A percentile compares a stretch with the other conserved stretches of the same genome.
These are phyloP conservation scores for Bruguiera gymnorhiza DNA, from an alignment of 345 rosid species.

Conservation along the genomic window DNA sequence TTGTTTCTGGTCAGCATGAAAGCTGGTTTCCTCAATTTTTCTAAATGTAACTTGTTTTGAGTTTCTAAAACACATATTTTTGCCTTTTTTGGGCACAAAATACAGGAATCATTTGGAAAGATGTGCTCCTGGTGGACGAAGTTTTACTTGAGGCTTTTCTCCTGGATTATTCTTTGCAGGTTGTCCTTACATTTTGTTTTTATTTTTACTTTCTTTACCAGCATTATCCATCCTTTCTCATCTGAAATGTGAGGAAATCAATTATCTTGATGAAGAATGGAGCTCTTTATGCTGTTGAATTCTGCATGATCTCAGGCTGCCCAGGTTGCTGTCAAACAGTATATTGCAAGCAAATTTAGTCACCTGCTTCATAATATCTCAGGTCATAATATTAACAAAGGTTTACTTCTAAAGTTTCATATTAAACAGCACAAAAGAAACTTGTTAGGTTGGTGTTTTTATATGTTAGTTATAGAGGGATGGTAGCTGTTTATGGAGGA, in stretches of 20 bases:
- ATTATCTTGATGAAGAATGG: constrained; percentile 2
- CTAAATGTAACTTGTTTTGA: constrained; percentile 6
- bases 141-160: constrained; percentile 73
- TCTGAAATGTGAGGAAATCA: neutral
- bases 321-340: constrained; percentile 61
- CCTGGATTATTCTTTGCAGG: constrained; percentile 71
- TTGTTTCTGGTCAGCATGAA: neutral
- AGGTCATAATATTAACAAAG: constrained; percentile 39
- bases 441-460: neutral
- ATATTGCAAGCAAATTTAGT: constrained; percentile 55
- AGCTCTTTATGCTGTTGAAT: constrained; percentile 25
- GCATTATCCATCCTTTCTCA: neutral
- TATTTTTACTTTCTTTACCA: neutral
- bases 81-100: neutral
- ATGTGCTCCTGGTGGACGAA: constrained; percentile 82
- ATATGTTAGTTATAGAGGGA: constrained; percentile 8
- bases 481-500: neutral
- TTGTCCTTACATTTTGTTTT: constrained; percentile 26
- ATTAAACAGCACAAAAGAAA: neutral
- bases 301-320: constrained; percentile 68
- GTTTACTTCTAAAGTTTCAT: neutral
- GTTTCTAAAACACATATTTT: neutral
- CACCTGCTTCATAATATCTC: constrained; percentile 73
- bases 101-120: constrained; percentile 82
- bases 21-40: constrained; percentile 3